phyloP scores from a whole-genome alignment of 768 basidiomycete genomes.

The Serendipita sp. region DNA sequence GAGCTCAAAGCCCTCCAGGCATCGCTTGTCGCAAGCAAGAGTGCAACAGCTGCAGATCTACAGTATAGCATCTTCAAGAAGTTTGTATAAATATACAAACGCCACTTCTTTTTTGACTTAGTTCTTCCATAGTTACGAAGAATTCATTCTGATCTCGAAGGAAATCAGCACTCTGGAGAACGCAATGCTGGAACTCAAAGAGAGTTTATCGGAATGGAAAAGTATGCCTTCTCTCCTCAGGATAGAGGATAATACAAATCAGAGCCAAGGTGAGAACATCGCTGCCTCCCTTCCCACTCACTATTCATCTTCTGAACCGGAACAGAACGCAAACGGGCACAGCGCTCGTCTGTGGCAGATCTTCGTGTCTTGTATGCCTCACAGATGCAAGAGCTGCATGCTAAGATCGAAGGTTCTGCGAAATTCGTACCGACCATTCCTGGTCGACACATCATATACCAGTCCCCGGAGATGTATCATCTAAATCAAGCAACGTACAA shows the following conservation, averaged over 20 bases:
- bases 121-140: constrained; percentile 56
- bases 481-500: constrained; percentile 95
- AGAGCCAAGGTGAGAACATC: constrained; percentile 31
- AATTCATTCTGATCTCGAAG: constrained; percentile 93
- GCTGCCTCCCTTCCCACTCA: constrained; percentile 22
- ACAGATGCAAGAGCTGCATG: constrained; percentile 82
- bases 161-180: constrained; percentile 94
- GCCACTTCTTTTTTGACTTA: background rate
- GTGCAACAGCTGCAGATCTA: constrained; percentile 61
- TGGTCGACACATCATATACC: constrained; percentile 79
- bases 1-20: constrained; percentile 64
- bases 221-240: constrained; percentile 86
- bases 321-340: constrained; percentile 39
- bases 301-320: constrained; percentile 10
- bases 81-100: constrained; percentile 25
- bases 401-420: constrained; percentile 83
- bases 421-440: constrained; percentile 88
- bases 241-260: constrained; percentile 60
- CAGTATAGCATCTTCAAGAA: constrained; percentile 93
- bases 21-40: constrained; percentile 52
- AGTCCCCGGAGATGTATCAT: constrained; percentile 67
- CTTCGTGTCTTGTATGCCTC: constrained; percentile 86
- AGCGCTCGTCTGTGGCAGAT: constrained; percentile 90
- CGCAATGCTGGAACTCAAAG: constrained; percentile 94
- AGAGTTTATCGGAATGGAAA: constrained; percentile 88